Conservation (phyloP, 2,329 filamentous ascomycete species). For the Penicillium sp. region DNA sequence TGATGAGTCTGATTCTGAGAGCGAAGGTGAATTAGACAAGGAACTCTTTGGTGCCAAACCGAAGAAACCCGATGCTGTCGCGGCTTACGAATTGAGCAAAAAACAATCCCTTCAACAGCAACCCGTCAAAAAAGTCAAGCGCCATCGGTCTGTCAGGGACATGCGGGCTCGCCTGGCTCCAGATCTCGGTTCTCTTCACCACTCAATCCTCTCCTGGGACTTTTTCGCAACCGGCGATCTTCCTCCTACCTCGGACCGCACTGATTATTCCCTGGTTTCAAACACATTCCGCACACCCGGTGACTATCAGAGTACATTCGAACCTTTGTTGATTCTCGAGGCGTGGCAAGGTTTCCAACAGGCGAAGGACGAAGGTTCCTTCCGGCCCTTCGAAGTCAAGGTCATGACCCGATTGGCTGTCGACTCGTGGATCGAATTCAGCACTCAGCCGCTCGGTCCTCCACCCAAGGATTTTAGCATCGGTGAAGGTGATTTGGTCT, state of each 20-base stretch:
- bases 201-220: slow-evolving; percentile 86
- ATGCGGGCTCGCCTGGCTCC: slow-evolving; percentile 90
- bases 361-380: slow-evolving; percentile 78
- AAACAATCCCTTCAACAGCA: slow-evolving; percentile 55
- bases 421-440: slow-evolving; percentile 89
- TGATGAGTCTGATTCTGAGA: slow-evolving; percentile 66
- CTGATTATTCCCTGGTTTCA: slow-evolving; percentile 71
- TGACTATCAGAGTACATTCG: slow-evolving; percentile 85
- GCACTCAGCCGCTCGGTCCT: slow-evolving; percentile 70
- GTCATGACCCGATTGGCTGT: slow-evolving; percentile 84
- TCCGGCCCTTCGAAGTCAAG: slow-evolving; percentile 81
- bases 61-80: slow-evolving; percentile 40
- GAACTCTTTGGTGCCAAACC: slow-evolving; percentile 59
- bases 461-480: slow-evolving; percentile 70
- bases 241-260: slow-evolving; percentile 68
- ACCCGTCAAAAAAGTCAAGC: slow-evolving; percentile 80
- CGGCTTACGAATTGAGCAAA: slow-evolving; percentile 48
- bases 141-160: slow-evolving; percentile 80
- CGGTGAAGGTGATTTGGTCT: slow-evolving; percentile 81
- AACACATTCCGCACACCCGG: slow-evolving; percentile 72
- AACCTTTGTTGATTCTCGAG: slow-evolving; percentile 84
- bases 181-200: slow-evolving; percentile 79
- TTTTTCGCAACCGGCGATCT: slow-evolving; percentile 88
- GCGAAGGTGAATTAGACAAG: slow-evolving; percentile 71
- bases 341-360: slow-evolving; percentile 94